These are phyloP conservation scores for Podospora appendiculata DNA, from an alignment of 495 filamentous ascomycete species.

Conservation along the genomic window DNA sequence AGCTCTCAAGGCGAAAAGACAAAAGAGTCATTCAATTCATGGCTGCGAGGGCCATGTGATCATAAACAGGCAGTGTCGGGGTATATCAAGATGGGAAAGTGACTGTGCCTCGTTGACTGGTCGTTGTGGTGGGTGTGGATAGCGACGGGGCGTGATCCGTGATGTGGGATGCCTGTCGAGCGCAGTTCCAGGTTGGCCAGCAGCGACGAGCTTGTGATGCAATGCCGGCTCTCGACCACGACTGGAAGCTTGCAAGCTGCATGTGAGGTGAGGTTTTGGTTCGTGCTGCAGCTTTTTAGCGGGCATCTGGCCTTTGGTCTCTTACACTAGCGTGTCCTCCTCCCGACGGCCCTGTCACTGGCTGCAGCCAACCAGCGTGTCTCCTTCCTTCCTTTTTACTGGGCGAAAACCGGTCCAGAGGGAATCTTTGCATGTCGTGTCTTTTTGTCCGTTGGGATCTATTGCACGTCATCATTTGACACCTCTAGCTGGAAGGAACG, in stretches of 20 bases:
- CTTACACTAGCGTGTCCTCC: background rate
- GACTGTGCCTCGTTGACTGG: too few species aligned
- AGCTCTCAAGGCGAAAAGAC: too few species aligned
- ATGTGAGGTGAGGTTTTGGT: constrained; percentile 3
- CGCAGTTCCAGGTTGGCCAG: too few species aligned
- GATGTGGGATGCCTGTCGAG: background rate
- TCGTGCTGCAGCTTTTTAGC: constrained; percentile 2
- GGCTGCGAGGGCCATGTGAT: too few species aligned
- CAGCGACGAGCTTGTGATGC: constrained; percentile 10
- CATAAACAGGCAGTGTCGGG: too few species aligned
- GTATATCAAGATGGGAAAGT: too few species aligned
- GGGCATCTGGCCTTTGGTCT: background rate
- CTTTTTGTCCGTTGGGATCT: too few species aligned
- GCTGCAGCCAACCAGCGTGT: constrained; percentile 8
- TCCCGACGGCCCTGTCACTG: background rate
- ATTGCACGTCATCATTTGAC: too few species aligned
- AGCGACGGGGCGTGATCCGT: background rate
- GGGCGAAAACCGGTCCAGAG: background rate
- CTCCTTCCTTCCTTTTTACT: constrained; percentile 1
- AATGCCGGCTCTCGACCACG: background rate
- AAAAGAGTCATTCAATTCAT: too few species aligned
- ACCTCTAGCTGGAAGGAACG: too few species aligned
- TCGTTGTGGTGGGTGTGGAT: background rate
- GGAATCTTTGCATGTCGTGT: too few species aligned
- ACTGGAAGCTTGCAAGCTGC: background rate